A percentile compares a stretch with the other conserved stretches of the same genome.
These are phyloP conservation scores for Botryotinia globosa DNA, from an alignment of 2,329 filamentous ascomycete species.

Conservation along the genomic window DNA sequence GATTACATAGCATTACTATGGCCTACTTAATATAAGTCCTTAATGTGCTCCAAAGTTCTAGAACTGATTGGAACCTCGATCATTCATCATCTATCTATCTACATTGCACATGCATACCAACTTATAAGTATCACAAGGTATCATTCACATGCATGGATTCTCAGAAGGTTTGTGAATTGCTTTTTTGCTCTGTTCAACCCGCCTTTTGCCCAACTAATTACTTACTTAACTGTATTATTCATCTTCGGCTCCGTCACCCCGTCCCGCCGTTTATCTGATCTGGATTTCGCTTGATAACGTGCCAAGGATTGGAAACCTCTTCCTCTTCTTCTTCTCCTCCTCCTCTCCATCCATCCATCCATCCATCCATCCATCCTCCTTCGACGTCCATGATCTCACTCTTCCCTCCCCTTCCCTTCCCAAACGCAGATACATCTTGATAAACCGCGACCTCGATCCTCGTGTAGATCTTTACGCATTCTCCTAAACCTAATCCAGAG, in stretches of 20 bases:
- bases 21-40: not conserved
- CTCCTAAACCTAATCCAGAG: conserved; percentile 22
- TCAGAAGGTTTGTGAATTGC: not conserved
- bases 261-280: not conserved
- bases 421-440: not conserved
- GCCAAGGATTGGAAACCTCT: not conserved
- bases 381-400: not conserved
- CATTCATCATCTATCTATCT: not conserved
- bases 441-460: not conserved
- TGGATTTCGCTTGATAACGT: not conserved
- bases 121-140: not conserved
- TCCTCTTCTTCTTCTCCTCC: no score
- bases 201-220: not conserved
- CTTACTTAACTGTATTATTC: no score
- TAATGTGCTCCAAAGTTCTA: not conserved
- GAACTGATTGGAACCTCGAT: not conserved
- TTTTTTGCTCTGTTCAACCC: not conserved
- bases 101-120: not conserved
- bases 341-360: not conserved
- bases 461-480: conserved; percentile 22
- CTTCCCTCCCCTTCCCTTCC: not conserved
- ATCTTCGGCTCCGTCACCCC: not conserved
- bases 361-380: not conserved
- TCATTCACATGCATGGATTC: not conserved
- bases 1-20: not conserved